phyloP scores from a whole-genome alignment of 805 yeast genomes.

The Yarrowia sp. region DNA sequence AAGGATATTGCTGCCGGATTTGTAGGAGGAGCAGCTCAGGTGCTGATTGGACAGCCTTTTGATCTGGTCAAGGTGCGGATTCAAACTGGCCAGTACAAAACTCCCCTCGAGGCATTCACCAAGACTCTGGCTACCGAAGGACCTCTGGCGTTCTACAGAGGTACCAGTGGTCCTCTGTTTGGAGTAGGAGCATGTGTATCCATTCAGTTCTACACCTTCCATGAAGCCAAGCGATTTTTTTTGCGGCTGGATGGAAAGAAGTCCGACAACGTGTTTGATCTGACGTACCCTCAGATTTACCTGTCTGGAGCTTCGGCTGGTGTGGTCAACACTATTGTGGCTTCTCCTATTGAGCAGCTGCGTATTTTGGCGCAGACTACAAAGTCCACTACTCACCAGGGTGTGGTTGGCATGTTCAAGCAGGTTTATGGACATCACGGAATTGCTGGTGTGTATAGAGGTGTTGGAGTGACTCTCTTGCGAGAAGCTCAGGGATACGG shows the following conservation, averaged over 20 bases:
- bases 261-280: constrained; percentile 31
- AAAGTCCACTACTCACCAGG: constrained; percentile 15
- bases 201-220: constrained; percentile 68
- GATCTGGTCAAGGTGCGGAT: constrained; percentile 68
- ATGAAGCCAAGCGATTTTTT: constrained; percentile 62
- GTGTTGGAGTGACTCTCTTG: constrained; percentile 51
- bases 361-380: constrained; percentile 59
- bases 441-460: constrained; percentile 52
- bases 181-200: constrained; percentile 73
- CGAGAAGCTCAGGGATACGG: constrained; percentile 75
- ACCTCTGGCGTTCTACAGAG: constrained; percentile 59
- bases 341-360: constrained; percentile 66
- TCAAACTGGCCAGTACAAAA: constrained; percentile 63
- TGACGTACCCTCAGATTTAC: constrained; percentile 56
- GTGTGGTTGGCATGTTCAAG: constrained; percentile 33
- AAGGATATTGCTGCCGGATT: constrained; percentile 56
- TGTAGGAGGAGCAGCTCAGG: constrained; percentile 56
- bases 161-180: constrained; percentile 65
- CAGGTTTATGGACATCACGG: constrained; percentile 57
- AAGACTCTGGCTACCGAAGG: constrained; percentile 61
- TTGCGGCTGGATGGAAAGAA: constrained; percentile 38
- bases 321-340: constrained; percentile 58
- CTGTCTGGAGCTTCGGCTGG: constrained; percentile 67
- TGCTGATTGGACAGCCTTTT: constrained; percentile 62
- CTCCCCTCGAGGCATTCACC: constrained; percentile 52